Evolutionary conservation across 139 green algal species (phyloP), one percentile per base, ranked within the genome.

Genomic region (Tetratostichococcus sp.): DNA sequence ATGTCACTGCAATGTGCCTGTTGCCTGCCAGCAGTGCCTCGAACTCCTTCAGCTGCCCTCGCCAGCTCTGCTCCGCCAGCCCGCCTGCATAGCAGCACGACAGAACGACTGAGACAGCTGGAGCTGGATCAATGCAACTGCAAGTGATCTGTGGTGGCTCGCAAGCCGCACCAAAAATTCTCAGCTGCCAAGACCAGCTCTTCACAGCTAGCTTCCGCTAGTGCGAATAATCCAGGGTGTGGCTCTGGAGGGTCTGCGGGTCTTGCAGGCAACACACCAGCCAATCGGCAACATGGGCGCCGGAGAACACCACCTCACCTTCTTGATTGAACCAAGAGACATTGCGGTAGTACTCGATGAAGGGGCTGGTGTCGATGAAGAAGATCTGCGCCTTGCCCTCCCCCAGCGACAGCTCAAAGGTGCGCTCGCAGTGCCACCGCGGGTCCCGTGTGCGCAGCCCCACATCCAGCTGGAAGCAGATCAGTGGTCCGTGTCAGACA

Each of bases 291-390:
- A n/a, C n/a, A n/a, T n/a, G n/a, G n/a, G n/a, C n/a, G n/a, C n/a
- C n/a, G n/a, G 4, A 39, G 70, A 16, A 21, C 39, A 11, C 6
- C 11, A 6, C 58, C 73, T 1, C 43, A 86, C 84, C 84, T 74
- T 42, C 43, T 19, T 86, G 83, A 1, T 77, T 58, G 26, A 73
- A 76, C 84, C 86, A 90, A 0, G 42, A 1, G 21, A 73, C 33
- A 1, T 70, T 66, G 1, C 76, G 62, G 73, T 94, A 92, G 25
- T 70, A 69, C 28, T 26, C 22, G 22, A 91, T 73, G 14, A 87
- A 84, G 43, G 89, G 88, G 28, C 72, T 88, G 33, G 89, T 93
- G 80, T 94, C 89, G 8, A 93, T 84, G 77, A 92, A 89, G 72
- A 92, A 85, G 23, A 94, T 69, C 30, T 94, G 80, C 17, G 88